phyloP scores from a whole-genome alignment of 257 asterid genomes.

The Petunia secreta region DNA sequence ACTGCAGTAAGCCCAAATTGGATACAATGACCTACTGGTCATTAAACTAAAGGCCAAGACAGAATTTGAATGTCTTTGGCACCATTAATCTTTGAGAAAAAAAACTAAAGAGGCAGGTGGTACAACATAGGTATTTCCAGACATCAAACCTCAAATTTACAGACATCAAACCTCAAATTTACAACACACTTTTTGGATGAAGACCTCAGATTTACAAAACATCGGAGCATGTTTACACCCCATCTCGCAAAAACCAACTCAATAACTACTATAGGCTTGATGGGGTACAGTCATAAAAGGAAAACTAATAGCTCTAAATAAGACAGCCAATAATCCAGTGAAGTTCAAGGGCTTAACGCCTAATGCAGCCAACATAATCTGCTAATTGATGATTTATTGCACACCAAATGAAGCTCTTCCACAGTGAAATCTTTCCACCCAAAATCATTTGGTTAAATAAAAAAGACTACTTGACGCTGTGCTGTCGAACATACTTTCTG shows the following conservation, averaged over 20 bases:
- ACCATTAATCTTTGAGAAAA: background rate
- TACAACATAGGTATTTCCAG: background rate
- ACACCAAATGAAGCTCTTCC: slow-evolving; percentile 12
- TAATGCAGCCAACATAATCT: background rate
- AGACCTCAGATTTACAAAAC: background rate
- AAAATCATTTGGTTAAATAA: slow-evolving; percentile 18
- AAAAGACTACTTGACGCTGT: slow-evolving; percentile 11
- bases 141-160: slow-evolving; percentile 14
- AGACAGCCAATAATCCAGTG: slow-evolving; percentile 18
- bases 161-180: too few relatives aligned
- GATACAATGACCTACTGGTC: slow-evolving; percentile 16
- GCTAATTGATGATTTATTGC: slow-evolving; percentile 14
- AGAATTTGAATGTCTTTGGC: background rate
- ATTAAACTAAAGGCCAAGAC: background rate
- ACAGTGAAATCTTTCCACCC: slow-evolving; percentile 22
- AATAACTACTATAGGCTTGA: background rate
- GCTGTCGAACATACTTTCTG: slow-evolving; percentile 66
- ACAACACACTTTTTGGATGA: too few relatives aligned
- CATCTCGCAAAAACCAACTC: slow-evolving; percentile 9
- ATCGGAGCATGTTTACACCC: slow-evolving; percentile 16
- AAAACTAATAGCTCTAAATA: slow-evolving; percentile 6
- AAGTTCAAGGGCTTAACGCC: slow-evolving; percentile 15
- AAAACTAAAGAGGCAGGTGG: background rate
- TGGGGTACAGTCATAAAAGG: background rate
- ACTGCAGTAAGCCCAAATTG: background rate